Base-by-base conservation (phyloP, 371 early-diverging fungal species). In the Mucor indicus region DNA sequence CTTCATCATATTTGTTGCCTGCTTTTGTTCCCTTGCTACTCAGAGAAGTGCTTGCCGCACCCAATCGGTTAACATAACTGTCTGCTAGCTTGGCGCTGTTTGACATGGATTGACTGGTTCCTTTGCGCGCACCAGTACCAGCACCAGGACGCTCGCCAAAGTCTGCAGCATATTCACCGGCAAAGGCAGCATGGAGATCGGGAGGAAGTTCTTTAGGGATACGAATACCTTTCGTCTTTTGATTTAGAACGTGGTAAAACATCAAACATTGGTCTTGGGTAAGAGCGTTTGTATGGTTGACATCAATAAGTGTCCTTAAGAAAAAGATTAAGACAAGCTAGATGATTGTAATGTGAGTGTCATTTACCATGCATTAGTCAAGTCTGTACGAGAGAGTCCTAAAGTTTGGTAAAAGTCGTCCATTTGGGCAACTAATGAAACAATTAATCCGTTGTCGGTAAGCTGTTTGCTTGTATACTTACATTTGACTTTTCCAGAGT, bases 401-500 rank as follows among this genome's bases (percentile, higher is more conserved):
- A 84, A 60, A 47, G 79, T 75, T 27, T 63, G 64, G 49, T 82
- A 84, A 48, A 84, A 71, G 25, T 81, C 83, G 19, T 82, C 80
- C 65, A 84, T 80, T 50, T 74, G 69, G 19, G 62, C 67, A 57
- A 84, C 84, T 84, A 65, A 3, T 9, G 4, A 33, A 9, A 33
- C 4, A 33, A 9, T 11, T 33, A 33, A 15, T 7, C 6, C 4
- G 6, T 4, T 11, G 35, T 47, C 9, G 31, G 10, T 22, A 24
- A 3, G 5, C 3, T 21, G 11, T 36, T 23, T 22, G 35, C n/a
- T n/a, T 27, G 4, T 35, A 1, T 10, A 4, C 46, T 36, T 79
- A 82, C 84, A 82, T 74, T 77, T 69, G 2, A 82, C 81, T 69
- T 81, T 81, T 46, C 84, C 84, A 41, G 72, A 42, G 23, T 78